phyloP scores from a whole-genome alignment of 768 basidiomycete species.

The Postia placenta region DNA sequence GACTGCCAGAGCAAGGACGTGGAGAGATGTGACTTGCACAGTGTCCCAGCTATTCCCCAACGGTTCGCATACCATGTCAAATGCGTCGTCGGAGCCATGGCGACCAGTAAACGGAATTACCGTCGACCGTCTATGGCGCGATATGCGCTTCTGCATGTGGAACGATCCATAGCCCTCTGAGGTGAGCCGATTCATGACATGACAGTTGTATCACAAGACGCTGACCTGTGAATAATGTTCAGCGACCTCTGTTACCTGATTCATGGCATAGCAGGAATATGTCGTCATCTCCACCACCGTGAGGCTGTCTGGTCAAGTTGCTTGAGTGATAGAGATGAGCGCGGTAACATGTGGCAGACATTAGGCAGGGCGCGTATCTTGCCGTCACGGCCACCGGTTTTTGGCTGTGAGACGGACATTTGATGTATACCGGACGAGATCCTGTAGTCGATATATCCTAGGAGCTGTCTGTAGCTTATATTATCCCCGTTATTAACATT shows the following conservation, averaged over 20 bases:
- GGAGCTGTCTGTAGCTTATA: conserved; percentile 4
- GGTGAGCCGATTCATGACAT: too few relatives aligned
- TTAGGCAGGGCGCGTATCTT: background rate
- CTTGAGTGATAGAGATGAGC: background rate
- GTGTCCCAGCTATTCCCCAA: conserved; percentile 56
- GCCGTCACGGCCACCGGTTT: background rate
- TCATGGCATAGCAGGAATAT: background rate
- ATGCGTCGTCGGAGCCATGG: conserved; percentile 25
- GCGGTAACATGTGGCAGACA: background rate
- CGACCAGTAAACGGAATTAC: conserved; percentile 46
- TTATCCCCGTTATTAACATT: conserved; percentile 1
- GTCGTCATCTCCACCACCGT: background rate
- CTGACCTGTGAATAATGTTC: too few relatives aligned
- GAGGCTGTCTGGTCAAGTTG: background rate
- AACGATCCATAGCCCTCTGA: conserved; percentile 35
- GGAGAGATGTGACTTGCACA: conserved; percentile 57
- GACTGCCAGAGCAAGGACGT: conserved; percentile 48
- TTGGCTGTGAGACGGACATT: background rate
- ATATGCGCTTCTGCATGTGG: conserved; percentile 61
- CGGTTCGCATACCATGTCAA: conserved; percentile 20
- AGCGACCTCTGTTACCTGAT: too few relatives aligned
- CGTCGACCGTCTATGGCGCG: conserved; percentile 63
- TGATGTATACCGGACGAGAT: conserved; percentile 1
- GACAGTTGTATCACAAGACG: too few relatives aligned
- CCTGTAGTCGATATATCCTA: conserved; percentile 4